Evolutionary conservation across 192 early-diverging fungal species (phyloP).

Genomic region (Allomyces javanicus): DNA sequence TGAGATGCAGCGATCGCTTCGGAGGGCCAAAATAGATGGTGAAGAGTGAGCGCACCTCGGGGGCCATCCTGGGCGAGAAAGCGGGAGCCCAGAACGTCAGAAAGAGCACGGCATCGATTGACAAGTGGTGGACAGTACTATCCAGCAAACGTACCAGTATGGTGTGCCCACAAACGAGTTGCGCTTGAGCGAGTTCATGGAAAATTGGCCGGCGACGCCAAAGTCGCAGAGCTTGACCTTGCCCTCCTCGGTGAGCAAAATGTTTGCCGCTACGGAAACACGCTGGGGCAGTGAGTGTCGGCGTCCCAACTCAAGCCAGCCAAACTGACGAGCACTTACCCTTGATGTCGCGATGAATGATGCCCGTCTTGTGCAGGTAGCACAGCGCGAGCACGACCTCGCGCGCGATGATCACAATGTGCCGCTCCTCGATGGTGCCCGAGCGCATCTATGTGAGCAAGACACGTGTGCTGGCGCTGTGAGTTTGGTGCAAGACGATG

Average conservation of each 20-base stretch:
- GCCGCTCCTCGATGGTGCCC: slow-evolving; percentile 69
- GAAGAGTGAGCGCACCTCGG: slow-evolving; percentile 17
- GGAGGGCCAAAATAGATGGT: too few relatives aligned
- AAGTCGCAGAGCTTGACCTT: slow-evolving; percentile 93
- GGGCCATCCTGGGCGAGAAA: slow-evolving; percentile 55
- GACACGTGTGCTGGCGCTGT: too few relatives aligned
- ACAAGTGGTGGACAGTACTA: not conserved
- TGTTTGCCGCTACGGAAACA: slow-evolving; percentile 23
- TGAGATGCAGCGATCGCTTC: too few relatives aligned
- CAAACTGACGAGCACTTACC: slow-evolving; percentile 20
- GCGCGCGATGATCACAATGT: slow-evolving; percentile 70
- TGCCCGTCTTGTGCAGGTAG: slow-evolving; percentile 82
- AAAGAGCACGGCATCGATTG: not conserved
- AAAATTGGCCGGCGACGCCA: slow-evolving; percentile 80
- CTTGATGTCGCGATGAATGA: slow-evolving; percentile 97
- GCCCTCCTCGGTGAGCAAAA: slow-evolving; percentile 64
- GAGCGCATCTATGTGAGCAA: slow-evolving; percentile 34
- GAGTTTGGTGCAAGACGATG: too few relatives aligned
- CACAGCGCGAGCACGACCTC: slow-evolving; percentile 73
- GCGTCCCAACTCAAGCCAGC: not conserved
- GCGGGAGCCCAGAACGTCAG: not conserved
- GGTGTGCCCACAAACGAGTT: slow-evolving; percentile 93
- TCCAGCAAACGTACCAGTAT: slow-evolving; percentile 12
- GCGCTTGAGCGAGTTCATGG: slow-evolving; percentile 43
- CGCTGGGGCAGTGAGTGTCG: too few relatives aligned